phyloP scores from a whole-genome alignment of 2,329 filamentous ascomycete genomes.

The Monosporascus sp. region DNA sequence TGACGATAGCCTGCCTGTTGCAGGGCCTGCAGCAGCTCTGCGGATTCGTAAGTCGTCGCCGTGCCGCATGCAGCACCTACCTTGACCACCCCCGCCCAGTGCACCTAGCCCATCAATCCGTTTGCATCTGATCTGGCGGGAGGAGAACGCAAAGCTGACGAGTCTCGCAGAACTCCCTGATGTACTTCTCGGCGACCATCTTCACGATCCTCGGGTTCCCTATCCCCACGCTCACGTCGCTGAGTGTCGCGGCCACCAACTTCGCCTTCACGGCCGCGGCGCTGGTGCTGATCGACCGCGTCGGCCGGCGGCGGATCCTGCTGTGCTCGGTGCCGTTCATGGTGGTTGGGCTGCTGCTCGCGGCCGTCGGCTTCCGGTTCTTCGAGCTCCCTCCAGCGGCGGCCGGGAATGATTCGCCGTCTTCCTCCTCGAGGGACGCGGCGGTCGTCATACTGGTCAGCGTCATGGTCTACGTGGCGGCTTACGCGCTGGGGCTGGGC shows the following conservation, averaged over 20 bases:
- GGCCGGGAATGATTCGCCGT: constrained; percentile 19
- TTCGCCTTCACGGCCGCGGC: constrained; percentile 75
- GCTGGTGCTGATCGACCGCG: constrained; percentile 69
- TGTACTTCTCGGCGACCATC: constrained; percentile 87
- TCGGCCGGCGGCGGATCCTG: constrained; percentile 75
- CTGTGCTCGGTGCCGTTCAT: constrained; percentile 83
- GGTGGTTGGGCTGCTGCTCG: constrained; percentile 65
- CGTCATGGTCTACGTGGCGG: constrained; percentile 78
- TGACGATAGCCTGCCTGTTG: constrained; percentile 80
- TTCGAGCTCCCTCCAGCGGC: constrained; percentile 41
- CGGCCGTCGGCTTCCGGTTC: constrained; percentile 67
- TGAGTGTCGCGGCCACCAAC: constrained; percentile 78
- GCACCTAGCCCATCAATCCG: too few relatives aligned
- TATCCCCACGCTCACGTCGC: constrained; percentile 72
- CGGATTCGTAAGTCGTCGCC: constrained; percentile 60
- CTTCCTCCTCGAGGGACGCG: constrained; percentile 24
- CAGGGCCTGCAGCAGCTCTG: constrained; percentile 87
- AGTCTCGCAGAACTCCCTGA: constrained; percentile 65
- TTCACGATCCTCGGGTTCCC: constrained; percentile 74
- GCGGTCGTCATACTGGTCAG: constrained; percentile 62
- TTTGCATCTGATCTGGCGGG: too few relatives aligned
- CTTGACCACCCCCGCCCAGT: too few relatives aligned
- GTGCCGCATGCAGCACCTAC: not conserved
- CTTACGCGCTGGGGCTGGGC: constrained; percentile 82
- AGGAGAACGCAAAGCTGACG: constrained; percentile 1